These are phyloP conservation scores for Alternaria brassicicola DNA, from an alignment of 2,329 filamentous ascomycete genomes.

Conservation along the genomic window DNA sequence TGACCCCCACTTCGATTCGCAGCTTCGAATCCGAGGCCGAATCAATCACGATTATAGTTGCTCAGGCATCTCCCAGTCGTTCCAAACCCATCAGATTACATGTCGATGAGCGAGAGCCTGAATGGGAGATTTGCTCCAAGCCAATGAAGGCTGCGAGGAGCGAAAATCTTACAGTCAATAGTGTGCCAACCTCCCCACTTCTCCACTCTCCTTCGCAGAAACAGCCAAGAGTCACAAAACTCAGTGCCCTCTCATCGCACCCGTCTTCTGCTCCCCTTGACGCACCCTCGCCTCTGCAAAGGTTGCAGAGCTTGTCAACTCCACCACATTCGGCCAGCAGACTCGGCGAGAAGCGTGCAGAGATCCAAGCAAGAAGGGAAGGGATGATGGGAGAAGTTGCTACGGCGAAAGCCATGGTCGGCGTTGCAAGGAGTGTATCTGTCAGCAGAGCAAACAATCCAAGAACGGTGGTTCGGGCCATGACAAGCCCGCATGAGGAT, in stretches of 20 bases:
- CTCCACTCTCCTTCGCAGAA: slow-evolving; percentile 23
- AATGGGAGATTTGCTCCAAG: slow-evolving; percentile 41
- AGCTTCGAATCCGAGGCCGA: slow-evolving; percentile 43
- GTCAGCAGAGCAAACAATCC: slow-evolving; percentile 39
- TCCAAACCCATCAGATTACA: slow-evolving; percentile 27
- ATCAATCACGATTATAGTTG: slow-evolving; percentile 35
- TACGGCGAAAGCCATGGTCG: slow-evolving; percentile 34
- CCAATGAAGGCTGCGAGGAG: slow-evolving; percentile 20
- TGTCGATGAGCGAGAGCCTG: slow-evolving; percentile 35
- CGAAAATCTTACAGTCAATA: background rate
- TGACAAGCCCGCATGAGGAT: slow-evolving; percentile 20
- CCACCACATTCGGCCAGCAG: slow-evolving; percentile 25
- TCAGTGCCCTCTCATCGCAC: slow-evolving; percentile 37
- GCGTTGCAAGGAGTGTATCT: slow-evolving; percentile 42
- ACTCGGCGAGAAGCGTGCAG: slow-evolving; percentile 20
- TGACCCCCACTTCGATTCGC: slow-evolving; percentile 34
- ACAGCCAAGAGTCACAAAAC: slow-evolving; percentile 34
- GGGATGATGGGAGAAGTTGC: slow-evolving; percentile 2
- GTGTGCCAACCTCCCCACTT: slow-evolving; percentile 8
- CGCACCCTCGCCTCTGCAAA: slow-evolving; percentile 26
- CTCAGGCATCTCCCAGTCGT: slow-evolving; percentile 17
- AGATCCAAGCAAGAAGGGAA: slow-evolving; percentile 10
- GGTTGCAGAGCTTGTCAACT: slow-evolving; percentile 23
- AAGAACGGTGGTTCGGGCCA: slow-evolving; percentile 23
- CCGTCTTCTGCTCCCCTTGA: slow-evolving; percentile 39